phyloP scores from a whole-genome alignment of 805 yeast genomes.

The Schizosaccharomyces japonicus region DNA sequence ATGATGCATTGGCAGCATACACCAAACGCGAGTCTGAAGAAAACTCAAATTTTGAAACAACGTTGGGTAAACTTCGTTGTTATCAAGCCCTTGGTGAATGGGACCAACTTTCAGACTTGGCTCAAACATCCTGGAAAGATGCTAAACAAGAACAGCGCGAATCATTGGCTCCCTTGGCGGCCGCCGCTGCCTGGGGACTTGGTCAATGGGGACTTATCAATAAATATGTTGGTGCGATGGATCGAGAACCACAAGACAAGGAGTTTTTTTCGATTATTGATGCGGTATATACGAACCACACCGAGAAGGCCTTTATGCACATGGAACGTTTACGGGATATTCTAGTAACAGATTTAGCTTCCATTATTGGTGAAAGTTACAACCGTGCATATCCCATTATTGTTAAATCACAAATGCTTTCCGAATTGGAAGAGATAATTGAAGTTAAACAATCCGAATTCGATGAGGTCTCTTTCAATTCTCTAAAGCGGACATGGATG shows the following conservation, averaged over 20 bases:
- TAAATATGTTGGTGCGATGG: constrained; percentile 70
- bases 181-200: constrained; percentile 98
- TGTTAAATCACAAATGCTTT: constrained; percentile 87
- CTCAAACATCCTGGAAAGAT: constrained; percentile 60
- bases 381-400: constrained; percentile 92
- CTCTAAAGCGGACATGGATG: constrained; percentile 81
- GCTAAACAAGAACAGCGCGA: constrained; percentile 52
- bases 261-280: constrained; percentile 84
- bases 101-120: constrained; percentile 72
- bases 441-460: constrained; percentile 65
- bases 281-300: constrained; percentile 63
- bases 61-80: constrained; percentile 95
- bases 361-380: constrained; percentile 81
- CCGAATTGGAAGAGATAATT: constrained; percentile 87
- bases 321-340: constrained; percentile 69
- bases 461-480: constrained; percentile 50
- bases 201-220: constrained; percentile 95
- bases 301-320: constrained; percentile 54
- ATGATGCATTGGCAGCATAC: constrained; percentile 82
- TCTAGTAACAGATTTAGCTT: constrained; percentile 77
- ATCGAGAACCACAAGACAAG: constrained; percentile 73
- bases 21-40: constrained; percentile 42
- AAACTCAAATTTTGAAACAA: constrained; percentile 47
- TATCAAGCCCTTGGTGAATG: constrained; percentile 94
- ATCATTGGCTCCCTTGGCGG: constrained; percentile 85